These are phyloP conservation scores for Raphanus raphanistrum DNA, from an alignment of 345 rosid genomes.

Conservation along the genomic window DNA sequence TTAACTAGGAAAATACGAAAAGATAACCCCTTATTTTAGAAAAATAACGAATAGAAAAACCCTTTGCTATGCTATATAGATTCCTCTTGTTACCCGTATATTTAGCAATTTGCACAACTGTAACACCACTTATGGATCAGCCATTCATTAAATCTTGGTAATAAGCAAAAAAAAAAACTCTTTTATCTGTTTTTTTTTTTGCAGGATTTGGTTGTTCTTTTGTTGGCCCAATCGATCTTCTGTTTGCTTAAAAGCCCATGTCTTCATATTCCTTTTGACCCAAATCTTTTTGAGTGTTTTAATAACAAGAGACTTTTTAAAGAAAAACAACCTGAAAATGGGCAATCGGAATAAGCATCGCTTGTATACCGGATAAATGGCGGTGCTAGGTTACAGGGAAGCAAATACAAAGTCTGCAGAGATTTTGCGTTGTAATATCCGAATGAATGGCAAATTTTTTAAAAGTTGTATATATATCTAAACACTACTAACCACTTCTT, in stretches of 20 bases:
- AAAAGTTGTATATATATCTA: background rate
- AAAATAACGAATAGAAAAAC: background rate
- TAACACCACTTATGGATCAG: background rate
- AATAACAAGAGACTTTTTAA: background rate
- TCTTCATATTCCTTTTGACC: background rate
- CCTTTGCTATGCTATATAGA: background rate
- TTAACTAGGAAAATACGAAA: background rate
- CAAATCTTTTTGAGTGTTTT: background rate
- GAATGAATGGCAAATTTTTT: background rate
- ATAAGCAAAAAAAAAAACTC: background rate
- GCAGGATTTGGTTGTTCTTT: background rate
- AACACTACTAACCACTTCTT: background rate
- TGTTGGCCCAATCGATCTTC: background rate
- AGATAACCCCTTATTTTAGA: background rate
- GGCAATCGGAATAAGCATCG: too few relatives aligned
- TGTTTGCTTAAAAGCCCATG: background rate
- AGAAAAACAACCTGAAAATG: too few relatives aligned
- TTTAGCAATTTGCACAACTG: constrained; percentile 25
- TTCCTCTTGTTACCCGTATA: constrained; percentile 27
- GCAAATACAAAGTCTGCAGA: too few relatives aligned
- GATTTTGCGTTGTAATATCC: background rate
- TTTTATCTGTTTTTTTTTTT: too few relatives aligned
- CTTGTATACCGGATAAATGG: too few relatives aligned
- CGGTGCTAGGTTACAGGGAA: too few relatives aligned
- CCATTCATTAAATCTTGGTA: background rate